Conservation (phyloP, 345 rosid species). For the Toxicodendron radicans region DNA sequence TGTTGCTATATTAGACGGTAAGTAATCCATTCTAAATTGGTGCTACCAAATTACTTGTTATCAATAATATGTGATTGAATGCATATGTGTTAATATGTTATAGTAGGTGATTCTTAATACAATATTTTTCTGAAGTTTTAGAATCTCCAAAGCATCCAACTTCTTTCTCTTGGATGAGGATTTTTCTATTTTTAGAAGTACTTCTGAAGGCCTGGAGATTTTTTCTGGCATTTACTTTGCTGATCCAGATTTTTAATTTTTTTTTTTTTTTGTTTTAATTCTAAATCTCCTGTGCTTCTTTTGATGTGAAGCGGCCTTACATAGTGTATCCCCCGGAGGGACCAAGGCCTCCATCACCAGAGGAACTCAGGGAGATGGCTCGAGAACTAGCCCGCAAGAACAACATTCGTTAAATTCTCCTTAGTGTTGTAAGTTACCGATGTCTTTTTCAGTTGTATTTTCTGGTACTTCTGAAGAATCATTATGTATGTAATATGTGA, state of each 20-base stretch:
- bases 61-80: not conserved
- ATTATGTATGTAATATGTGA: slow-evolving; percentile 5
- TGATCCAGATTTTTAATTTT: not conserved
- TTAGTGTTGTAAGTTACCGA: slow-evolving; percentile 14
- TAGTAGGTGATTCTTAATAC: not conserved
- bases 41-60: not conserved
- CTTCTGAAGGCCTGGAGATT: not conserved
- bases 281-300: slow-evolving; percentile 9
- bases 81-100: not conserved
- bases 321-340: slow-evolving; percentile 55
- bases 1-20: not conserved
- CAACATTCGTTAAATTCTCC: slow-evolving; percentile 25
- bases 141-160: not conserved
- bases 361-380: slow-evolving; percentile 70
- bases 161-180: not conserved
- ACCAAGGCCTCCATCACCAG: slow-evolving; percentile 60
- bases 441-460: not conserved
- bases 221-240: not conserved
- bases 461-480: not conserved
- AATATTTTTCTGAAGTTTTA: not conserved
- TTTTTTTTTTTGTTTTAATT: not conserved
- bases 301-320: slow-evolving; percentile 48
- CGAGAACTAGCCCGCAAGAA: slow-evolving; percentile 55
- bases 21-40: not conserved
- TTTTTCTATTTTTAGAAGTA: not conserved